These are phyloP conservation scores for Phytopythium mirpurense DNA, from an alignment of 352 stramenopile species.

Conservation along the genomic window DNA sequence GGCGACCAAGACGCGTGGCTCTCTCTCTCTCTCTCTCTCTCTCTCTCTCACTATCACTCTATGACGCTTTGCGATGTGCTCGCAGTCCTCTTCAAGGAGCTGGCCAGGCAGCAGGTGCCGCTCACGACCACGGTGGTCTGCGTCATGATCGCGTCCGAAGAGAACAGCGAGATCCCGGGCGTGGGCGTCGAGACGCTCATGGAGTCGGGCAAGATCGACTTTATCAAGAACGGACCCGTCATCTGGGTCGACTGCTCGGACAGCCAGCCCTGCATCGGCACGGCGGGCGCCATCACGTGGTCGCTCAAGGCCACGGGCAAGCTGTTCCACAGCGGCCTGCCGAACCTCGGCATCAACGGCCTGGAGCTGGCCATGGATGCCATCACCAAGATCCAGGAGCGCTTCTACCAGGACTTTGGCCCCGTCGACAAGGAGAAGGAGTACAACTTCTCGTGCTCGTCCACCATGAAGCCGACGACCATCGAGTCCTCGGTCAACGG, in stretches of 20 bases:
- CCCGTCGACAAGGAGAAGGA: constrained; percentile 64
- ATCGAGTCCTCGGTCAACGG: constrained; percentile 65
- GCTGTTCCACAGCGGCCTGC: constrained; percentile 88
- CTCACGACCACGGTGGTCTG: constrained; percentile 71
- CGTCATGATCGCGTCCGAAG: constrained; percentile 88
- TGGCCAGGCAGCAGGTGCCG: constrained; percentile 60
- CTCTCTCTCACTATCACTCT: too few relatives aligned
- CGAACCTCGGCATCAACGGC: constrained; percentile 85
- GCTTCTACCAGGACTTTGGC: constrained; percentile 89
- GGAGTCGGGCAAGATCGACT: constrained; percentile 84
- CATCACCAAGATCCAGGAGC: constrained; percentile 73
- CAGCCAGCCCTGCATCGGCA: constrained; percentile 89
- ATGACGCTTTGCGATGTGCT: too few relatives aligned
- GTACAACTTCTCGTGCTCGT: constrained; percentile 87
- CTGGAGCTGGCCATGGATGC: constrained; percentile 86
- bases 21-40: too few relatives aligned
- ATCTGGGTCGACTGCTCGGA: constrained; percentile 91
- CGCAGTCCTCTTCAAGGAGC: constrained; percentile 52
- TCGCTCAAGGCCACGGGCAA: constrained; percentile 85
- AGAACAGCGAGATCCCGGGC: constrained; percentile 69
- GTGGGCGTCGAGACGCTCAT: constrained; percentile 86
- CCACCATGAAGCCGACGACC: constrained; percentile 74
- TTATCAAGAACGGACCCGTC: constrained; percentile 88
- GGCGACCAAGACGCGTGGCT: too few relatives aligned
- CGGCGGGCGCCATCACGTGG: constrained; percentile 80